Evolutionary conservation across 176 grass and related monocot genomes (phyloP).

Genomic region (Zea mays): Zm-B73-REFERENCE-NAM-5.0 NC_050103.1:165956001-165956500

Average conservation of each 20-base stretch:
- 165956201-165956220: too few species aligned
- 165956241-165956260: not conserved
- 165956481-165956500: not conserved
- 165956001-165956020: not conserved
- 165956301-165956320: not conserved
- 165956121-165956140: too few species aligned
- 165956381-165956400: not conserved
- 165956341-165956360: not conserved
- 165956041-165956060: not conserved
- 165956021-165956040: conserved; percentile 7
- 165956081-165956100: not conserved
- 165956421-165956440: too few species aligned
- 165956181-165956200: too few species aligned
- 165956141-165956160: too few species aligned
- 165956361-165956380: not conserved
- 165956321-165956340: not conserved
- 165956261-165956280: not conserved
- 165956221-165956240: too few species aligned
- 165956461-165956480: not conserved
- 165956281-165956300: not conserved
- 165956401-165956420: too few species aligned
- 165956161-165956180: too few species aligned
- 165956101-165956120: not conserved
- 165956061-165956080: not conserved
- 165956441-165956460: too few species aligned